Conservation (phyloP, 495 filamentous ascomycete species). For the Penicillium flavigenum region DNA sequence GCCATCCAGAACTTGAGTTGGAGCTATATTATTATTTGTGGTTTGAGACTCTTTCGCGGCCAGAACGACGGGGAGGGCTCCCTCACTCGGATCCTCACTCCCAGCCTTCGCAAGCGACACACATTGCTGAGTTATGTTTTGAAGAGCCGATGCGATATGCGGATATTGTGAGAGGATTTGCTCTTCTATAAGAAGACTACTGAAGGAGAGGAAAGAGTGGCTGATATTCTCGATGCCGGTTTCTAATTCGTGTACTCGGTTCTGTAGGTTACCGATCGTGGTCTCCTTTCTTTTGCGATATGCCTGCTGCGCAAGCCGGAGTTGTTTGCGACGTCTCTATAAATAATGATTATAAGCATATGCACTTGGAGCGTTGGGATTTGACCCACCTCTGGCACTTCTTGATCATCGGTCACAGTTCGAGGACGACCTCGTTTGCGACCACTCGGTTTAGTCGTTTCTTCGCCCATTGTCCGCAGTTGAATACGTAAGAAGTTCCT, state of each 20-base stretch:
- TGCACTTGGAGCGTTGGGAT: not conserved
- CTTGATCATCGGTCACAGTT: conserved; percentile 24
- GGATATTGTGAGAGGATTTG: conserved; percentile 42
- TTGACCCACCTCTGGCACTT: conserved; percentile 28
- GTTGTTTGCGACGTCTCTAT: conserved; percentile 70
- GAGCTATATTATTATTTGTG: conserved; percentile 9
- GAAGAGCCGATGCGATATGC: conserved; percentile 41
- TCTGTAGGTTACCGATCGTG: conserved; percentile 71
- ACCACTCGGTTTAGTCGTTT: conserved; percentile 8
- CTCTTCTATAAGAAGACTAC: conserved; percentile 56
- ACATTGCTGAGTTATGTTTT: conserved; percentile 48
- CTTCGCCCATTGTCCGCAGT: conserved; percentile 15
- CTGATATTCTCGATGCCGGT: conserved; percentile 72
- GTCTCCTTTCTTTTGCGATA: conserved; percentile 86
- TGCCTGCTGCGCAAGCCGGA: conserved; percentile 80
- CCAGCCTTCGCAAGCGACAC: conserved; percentile 41
- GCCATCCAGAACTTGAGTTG: not conserved
- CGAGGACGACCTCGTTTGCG: conserved; percentile 31
- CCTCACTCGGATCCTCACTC: conserved; percentile 22
- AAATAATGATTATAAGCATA: not conserved
- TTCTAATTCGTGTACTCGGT: conserved; percentile 64
- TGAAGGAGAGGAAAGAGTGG: conserved; percentile 68
- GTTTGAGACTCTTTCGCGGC: conserved; percentile 1
- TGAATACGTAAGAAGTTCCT: not conserved
- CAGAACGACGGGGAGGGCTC: conserved; percentile 1